Percentiles rank a stretch among this genome's conserved stretches.
These are phyloP conservation scores for Ambrosia artemisiifolia DNA, from an alignment of 129 eudicot genomes.

Conservation along the genomic window DNA sequence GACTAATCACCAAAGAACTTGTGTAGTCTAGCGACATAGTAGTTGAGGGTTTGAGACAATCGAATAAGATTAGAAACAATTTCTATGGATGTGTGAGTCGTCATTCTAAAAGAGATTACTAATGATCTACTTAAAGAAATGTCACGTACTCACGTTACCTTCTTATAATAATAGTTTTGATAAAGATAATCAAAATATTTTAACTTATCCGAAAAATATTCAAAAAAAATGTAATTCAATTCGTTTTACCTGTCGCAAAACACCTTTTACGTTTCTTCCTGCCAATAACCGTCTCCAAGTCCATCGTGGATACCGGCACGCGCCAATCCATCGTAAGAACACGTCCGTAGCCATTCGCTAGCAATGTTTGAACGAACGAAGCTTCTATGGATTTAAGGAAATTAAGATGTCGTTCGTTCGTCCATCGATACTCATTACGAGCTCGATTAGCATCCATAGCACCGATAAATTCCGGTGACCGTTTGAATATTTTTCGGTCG, in stretches of 20 bases:
- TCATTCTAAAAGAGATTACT: too few species aligned
- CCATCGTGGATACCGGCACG: conserved; percentile 45
- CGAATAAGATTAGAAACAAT: too few species aligned
- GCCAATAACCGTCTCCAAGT: conserved; percentile 3
- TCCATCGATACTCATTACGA: conserved; percentile 26
- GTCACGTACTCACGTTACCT: too few species aligned
- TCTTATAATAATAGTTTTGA: not conserved
- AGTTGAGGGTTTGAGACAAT: too few species aligned
- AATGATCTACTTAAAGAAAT: too few species aligned
- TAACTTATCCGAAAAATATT: not conserved
- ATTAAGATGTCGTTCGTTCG: conserved; percentile 40
- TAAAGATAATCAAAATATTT: too few species aligned
- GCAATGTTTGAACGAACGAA: conserved; percentile 36
- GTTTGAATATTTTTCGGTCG: not conserved
- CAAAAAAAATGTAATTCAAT: too few species aligned
- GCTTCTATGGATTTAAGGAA: conserved; percentile 43
- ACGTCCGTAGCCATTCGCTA: conserved; percentile 9
- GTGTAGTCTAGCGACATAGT: too few species aligned
- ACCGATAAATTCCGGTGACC: not conserved
- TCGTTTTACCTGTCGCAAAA: conserved; percentile 28
- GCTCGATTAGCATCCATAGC: conserved; percentile 12
- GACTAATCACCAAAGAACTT: too few species aligned
- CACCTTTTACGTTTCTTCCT: conserved; percentile 22
- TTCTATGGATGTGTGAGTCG: too few species aligned
- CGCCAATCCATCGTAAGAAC: conserved; percentile 34